Conservation (phyloP, 2,329 filamentous ascomycete genomes). For the Fusarium luffae region DNA sequence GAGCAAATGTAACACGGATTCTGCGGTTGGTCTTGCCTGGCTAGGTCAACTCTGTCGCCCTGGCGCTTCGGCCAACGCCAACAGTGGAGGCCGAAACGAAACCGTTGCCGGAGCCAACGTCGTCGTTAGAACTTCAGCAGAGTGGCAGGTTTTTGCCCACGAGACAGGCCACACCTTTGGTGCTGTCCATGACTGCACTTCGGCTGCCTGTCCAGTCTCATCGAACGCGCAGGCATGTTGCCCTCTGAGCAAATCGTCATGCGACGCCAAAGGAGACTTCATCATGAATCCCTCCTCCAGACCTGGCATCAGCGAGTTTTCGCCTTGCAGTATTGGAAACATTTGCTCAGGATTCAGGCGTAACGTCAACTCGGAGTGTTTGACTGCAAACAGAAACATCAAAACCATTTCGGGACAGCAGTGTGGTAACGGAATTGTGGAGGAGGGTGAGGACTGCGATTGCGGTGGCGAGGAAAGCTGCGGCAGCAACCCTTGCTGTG, state of each 20-base stretch:
- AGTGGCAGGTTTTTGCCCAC: constrained; percentile 97
- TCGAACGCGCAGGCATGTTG: constrained; percentile 74
- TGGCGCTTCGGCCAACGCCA: constrained; percentile 65
- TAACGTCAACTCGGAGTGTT: constrained; percentile 79
- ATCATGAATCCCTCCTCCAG: constrained; percentile 97
- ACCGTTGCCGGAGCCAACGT: constrained; percentile 89
- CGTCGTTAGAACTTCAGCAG: constrained; percentile 81
- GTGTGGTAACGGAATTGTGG: constrained; percentile 97
- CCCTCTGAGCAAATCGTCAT: constrained; percentile 73
- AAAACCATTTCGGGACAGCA: constrained; percentile 83
- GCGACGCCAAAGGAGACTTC: constrained; percentile 80
- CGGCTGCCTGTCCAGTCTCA: constrained; percentile 73
- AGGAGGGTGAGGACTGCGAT: constrained; percentile 93
- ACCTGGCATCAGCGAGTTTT: constrained; percentile 80
- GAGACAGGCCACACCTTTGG: constrained; percentile 96
- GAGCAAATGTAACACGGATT: constrained; percentile 81
- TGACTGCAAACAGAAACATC: constrained; percentile 87
- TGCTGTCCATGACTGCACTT: constrained; percentile 91
- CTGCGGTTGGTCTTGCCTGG: constrained; percentile 93
- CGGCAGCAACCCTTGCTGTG: constrained; percentile 81
- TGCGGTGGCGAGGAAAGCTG: constrained; percentile 84
- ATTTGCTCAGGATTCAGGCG: constrained; percentile 88
- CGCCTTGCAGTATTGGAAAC: constrained; percentile 89
- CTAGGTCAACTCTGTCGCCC: constrained; percentile 83
- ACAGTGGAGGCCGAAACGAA: constrained; percentile 66